These are phyloP conservation scores for Microbotryum silenes-acaulis DNA, from an alignment of 1,284 basidiomycete species.

Conservation along the genomic window DNA sequence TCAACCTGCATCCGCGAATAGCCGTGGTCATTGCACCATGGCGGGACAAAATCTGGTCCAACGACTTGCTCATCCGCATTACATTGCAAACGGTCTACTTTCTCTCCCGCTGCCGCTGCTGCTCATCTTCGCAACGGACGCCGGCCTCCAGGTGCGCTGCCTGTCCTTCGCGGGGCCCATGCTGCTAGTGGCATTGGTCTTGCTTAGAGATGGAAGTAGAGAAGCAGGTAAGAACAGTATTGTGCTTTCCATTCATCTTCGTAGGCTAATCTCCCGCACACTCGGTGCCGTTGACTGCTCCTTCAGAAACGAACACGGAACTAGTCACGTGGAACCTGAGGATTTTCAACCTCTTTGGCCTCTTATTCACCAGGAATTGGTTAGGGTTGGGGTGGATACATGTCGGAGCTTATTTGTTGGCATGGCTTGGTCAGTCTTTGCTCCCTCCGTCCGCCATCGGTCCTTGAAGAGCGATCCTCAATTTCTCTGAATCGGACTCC, in stretches of 20 bases:
- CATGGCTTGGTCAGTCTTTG: constrained; percentile 18
- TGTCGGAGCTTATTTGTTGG: constrained; percentile 1
- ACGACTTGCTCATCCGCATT: constrained; percentile 18
- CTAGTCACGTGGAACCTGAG: constrained; percentile 13
- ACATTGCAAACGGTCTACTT: constrained; percentile 20
- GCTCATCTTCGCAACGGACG: constrained; percentile 4
- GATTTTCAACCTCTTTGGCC: constrained; percentile 20
- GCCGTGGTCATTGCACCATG: too few relatives aligned
- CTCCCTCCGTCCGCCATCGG: too few relatives aligned
- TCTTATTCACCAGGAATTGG: constrained; percentile 6
- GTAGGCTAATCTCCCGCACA: background rate
- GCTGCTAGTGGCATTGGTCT: constrained; percentile 4
- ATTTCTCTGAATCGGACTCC: background rate
- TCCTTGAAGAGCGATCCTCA: too few relatives aligned
- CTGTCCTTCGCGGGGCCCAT: background rate
- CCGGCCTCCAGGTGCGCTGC: background rate
- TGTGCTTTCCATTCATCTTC: background rate
- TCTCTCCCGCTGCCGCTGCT: constrained; percentile 11
- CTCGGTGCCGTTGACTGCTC: background rate
- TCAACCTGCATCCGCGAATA: too few relatives aligned
- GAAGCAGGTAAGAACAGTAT: background rate
- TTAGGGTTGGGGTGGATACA: background rate
- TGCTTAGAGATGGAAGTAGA: background rate
- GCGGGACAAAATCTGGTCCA: background rate
- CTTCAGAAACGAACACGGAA: constrained; percentile 10